Evolutionary conservation across 75 land plant species (phyloP).

Genomic region (Picea glauca): DNA sequence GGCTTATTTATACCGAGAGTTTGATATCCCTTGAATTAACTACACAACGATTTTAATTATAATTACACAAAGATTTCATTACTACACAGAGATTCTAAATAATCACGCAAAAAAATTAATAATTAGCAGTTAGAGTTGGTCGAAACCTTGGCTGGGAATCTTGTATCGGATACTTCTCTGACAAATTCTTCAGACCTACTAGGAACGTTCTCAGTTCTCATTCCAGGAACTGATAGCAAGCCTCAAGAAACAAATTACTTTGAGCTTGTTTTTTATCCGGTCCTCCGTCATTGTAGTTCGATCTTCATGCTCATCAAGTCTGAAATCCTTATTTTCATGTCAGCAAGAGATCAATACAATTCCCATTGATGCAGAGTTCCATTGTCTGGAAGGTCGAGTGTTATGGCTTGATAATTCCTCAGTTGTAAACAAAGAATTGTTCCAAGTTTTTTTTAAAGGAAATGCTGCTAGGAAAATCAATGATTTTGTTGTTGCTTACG

Average conservation of each 20-base stretch:
- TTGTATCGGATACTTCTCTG: constrained; percentile 21
- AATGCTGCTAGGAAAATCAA: constrained; percentile 15
- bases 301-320: constrained; percentile 35
- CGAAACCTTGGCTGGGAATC: constrained; percentile 25
- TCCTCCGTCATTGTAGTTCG: constrained; percentile 38
- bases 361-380: constrained; percentile 30
- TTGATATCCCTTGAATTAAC: no score
- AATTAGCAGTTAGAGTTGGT: no score
- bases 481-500: no score
- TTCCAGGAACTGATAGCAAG: constrained; percentile 41
- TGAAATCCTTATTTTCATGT: constrained; percentile 16
- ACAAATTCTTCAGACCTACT: constrained; percentile 26
- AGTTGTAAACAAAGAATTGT: constrained; percentile 35
- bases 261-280: constrained; percentile 54
- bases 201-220: constrained; percentile 20
- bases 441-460: constrained; percentile 60
- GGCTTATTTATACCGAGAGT: no score
- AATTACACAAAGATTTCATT: no score
- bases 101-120: no score
- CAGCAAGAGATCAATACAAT: constrained; percentile 20
- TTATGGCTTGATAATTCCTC: constrained; percentile 57
- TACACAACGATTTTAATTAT: no score
- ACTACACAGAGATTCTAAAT: no score
- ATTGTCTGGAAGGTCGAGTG: constrained; percentile 52
- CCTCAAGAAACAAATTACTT: constrained; percentile 24